Evolutionary conservation across 306 rosid species (phyloP), one percentile per base, ranked within the genome.

Genomic region (Vicia faba): DNA sequence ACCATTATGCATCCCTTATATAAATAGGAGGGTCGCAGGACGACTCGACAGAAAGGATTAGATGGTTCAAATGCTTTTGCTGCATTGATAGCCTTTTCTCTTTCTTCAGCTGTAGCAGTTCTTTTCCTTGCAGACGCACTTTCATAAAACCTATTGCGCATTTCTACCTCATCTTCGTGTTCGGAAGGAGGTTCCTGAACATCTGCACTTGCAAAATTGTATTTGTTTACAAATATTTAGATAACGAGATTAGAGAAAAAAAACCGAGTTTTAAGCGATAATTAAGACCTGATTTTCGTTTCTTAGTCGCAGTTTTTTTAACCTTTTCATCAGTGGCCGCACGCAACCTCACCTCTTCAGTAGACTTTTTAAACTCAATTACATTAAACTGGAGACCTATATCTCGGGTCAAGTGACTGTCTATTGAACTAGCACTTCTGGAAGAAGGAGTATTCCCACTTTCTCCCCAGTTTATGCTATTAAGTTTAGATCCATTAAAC

Each of bases 1-100:
- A 90, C 99, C 99, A 95, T 90, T 83, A 95, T 95, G 77, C 99
- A 95, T 23, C 99, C 99, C 74, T 92, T 87, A 29, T 95, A 95
- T 41, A 95, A 77, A 75, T 95, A 95, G 45, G 99, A 95, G 36
- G 99, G 99, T 29, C 99, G 87, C 68, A 95, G 73, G 75, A 95
- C 99, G 15, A 95, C 99, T 64, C 97, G 78, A 28, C 96, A 95
- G 71, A 95, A 95, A 29, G 99, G 99, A 73, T 95, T 95, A 25
- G 75, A 6, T 0, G 99, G 99, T 80, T 90, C 96, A 69, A 88
- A 88, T 15, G 86, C 82, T 85, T 95, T 95, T 8, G 99, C 95
- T 19, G 82, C 70, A 56, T 84, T 90, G 20, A 90, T 40, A 46
- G 88, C 96, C 84, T 82, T 85, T 41, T 95, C 99, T 72, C 99